A percentile compares a stretch with the other conserved stretches of the same genome.
Conservation (phyloP, 768 basidiomycete species). For the Lyophyllum decastes region DNA sequence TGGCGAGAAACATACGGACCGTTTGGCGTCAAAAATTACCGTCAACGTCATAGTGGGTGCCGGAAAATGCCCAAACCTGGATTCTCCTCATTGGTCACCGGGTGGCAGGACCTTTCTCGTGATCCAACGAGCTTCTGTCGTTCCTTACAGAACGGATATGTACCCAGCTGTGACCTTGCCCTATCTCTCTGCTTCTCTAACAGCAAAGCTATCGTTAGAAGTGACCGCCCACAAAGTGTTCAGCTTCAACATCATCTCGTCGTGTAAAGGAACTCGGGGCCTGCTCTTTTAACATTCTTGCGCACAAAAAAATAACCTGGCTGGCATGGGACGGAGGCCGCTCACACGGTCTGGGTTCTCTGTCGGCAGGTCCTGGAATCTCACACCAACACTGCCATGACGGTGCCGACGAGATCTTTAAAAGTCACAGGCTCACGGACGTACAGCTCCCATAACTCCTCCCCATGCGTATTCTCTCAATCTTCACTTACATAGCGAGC, state of each 20-base stretch:
- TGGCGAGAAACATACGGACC: neutral
- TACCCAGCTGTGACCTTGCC: neutral
- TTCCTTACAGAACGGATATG: neutral
- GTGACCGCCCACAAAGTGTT: too few species aligned
- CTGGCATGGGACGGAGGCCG: neutral
- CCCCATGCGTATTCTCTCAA: conserved; percentile 16
- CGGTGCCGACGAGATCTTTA: neutral
- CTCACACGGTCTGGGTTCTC: neutral
- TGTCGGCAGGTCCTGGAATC: neutral
- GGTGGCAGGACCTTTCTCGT: neutral
- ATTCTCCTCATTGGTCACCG: neutral
- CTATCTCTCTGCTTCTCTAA: too few species aligned
- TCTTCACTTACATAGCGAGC: conserved; percentile 12
- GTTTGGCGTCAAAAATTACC: neutral
- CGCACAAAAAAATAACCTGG: neutral
- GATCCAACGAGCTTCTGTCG: neutral
- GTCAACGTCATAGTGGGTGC: neutral
- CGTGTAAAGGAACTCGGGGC: neutral
- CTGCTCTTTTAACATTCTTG: neutral
- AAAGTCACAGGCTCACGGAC: neutral
- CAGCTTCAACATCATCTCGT: too few species aligned
- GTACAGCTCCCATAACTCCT: neutral
- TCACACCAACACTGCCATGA: neutral
- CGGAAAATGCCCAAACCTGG: neutral
- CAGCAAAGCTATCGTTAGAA: too few species aligned